Evolutionary conservation across 148 eudicot genomes (phyloP), one percentile per base, ranked within the genome.

Genomic region (Selenicereus undatus): DNA sequence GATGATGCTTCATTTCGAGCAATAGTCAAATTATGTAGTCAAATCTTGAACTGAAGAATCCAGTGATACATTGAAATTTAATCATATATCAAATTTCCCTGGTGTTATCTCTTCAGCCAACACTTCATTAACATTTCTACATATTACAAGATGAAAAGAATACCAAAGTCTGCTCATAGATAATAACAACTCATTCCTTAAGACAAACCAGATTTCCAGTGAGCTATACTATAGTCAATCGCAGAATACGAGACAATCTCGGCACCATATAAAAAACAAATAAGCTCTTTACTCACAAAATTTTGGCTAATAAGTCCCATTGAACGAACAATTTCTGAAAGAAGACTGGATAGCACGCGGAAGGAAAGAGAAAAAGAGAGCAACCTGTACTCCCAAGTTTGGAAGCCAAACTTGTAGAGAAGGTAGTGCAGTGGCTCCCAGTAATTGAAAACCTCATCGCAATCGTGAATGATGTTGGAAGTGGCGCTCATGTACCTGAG

Each of bases 361-460:
- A 4, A 17, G n/a, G 76, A 48, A 24, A 13, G n/a, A 32, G 24
- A 32, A 29, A 14, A 73, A 14, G 21, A 20, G 5, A 16, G n/a
- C 16, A 58, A 36, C 99, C 99, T 92, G 83, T 96, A 96, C 81
- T 96, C 99, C 99, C 99, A 96, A 82, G 99, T 96, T 78, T 96
- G 99, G 71, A 96, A 96, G 42, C 99, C 98, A 68, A 98, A 91
- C 26, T 90, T 92, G 82, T 88, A 93, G 71, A 96, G 87, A 29
- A 96, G 84, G 56, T 73, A 93, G 80, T 96, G 99, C 58, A 96
- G 94, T 77, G 99, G 99, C 87, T 96, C 99, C 99, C 99, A 96
- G 60, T 96, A 96, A 89, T 96, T 96, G 85, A 96, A 96, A 29
- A 93, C 97, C 85, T 96, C 99, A 30, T 96, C 99, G 79, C 99